Base-by-base conservation (phyloP, 495 filamentous ascomycete species). In the Trichoderma parareesei region DNA sequence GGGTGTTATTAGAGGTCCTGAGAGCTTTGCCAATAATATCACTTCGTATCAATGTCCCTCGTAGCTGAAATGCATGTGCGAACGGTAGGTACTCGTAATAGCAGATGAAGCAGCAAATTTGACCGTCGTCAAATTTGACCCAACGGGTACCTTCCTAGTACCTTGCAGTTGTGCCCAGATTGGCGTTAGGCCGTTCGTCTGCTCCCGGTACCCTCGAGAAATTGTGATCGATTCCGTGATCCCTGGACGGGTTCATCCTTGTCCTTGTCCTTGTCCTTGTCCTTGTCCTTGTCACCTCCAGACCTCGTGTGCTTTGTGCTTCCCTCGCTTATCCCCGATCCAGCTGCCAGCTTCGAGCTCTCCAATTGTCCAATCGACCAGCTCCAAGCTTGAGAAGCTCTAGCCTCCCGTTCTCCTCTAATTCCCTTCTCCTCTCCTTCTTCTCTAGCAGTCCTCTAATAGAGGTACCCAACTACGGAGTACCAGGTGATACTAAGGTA, bases 271-370 rank as follows among this genome's bases (percentile, higher is more conserved):
- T 35, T 4, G 27, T 27, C 53, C 18, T 11, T 41, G 40, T 7
- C 40, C 40, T 41, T 41, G 40, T 41, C 40, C 27, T 27, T 27
- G 27, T 27, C 27, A 27, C 27, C 27, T 27, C 27, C 27, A 27
- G 27, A 27, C 27, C 27, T 27, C 27, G 27, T 27, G 27, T 18
- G 48, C n/a, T 55, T 18, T n/a, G 20, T 27, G 20, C 53, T 10
- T 57, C 20, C 27, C 53, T 49, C 46, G 46, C 46, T 49, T 49
- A 49, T 49, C 46, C 53, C 53, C 53, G 53, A 57, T 57, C 53
- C 53, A 33, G 53, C 53, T 57, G 8, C 53, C 16, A 57, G 10
- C 53, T 33, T 55, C 48, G 14, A 55, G 27, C 27, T 27, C 27
- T 18, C 53, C 53, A 38, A 57, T 57, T 57, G 53, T 27, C 27